Conservation (phyloP, 306 rosid species). For the Boehmeria nivea region DNA sequence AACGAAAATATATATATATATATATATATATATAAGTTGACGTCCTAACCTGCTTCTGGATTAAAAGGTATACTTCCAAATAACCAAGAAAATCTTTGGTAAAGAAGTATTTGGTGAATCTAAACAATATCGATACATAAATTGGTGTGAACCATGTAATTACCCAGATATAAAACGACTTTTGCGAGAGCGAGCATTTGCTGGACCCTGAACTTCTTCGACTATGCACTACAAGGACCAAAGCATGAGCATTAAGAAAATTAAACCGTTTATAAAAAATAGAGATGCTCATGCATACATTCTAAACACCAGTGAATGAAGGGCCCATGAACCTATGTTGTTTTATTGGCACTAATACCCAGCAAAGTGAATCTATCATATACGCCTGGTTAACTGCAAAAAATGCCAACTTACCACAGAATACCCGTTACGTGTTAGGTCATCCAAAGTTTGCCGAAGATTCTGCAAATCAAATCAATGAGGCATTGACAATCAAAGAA, state of each 20-base stretch:
- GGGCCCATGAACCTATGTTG: neutral
- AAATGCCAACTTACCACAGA: constrained; percentile 73
- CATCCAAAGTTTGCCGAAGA: constrained; percentile 94
- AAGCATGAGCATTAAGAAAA: constrained; percentile 16
- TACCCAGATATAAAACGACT: constrained; percentile 91
- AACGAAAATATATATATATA: too few species aligned
- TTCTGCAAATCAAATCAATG: constrained; percentile 49
- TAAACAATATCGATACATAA: neutral
- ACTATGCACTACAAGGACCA: constrained; percentile 74
- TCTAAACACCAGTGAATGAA: neutral
- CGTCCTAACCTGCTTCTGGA: neutral
- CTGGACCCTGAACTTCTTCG: constrained; percentile 94
- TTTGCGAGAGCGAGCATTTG: constrained; percentile 86
- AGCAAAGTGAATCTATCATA: too few species aligned
- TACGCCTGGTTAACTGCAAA: neutral
- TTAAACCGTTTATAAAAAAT: neutral
- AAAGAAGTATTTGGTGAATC: constrained; percentile 11
- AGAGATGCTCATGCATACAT: constrained; percentile 10
- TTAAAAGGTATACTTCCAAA: neutral
- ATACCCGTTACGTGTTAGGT: constrained; percentile 71
- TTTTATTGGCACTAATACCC: too few species aligned
- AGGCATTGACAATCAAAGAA: too few species aligned
- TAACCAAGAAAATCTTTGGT: neutral
- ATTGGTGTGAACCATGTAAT: constrained; percentile 8
- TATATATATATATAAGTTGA: neutral